Evolutionary conservation across 768 basidiomycete genomes (phyloP), one percentile per base, ranked within the genome.

Genomic region (Pleurotus tuoliensis): DNA sequence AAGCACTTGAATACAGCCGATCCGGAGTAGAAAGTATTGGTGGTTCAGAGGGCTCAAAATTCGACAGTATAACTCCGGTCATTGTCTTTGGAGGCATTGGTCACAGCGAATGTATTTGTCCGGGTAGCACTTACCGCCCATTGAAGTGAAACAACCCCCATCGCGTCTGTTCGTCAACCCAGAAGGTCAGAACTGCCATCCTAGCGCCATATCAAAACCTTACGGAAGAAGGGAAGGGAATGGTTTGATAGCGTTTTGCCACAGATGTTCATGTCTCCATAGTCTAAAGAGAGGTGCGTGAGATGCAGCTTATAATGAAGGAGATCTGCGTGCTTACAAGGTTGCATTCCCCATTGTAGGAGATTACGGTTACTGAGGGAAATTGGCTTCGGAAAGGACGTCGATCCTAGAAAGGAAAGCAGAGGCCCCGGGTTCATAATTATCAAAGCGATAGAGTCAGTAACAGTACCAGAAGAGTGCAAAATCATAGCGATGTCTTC

Each of bases 401-500:
- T 63, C 15, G 62, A 61, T 15, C 62, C 62, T 63, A 34, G 4
- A 24, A 5, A 20, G 30, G 40, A 24, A 38, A 53, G 34, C 39
- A 12, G 24, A 25, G 24, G 24, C 24, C 24, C 5, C 24, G 4
- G 24, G 2, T 20, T 11, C 20, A 38, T 13, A 22, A 41, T 20
- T 13, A 43, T 39, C 27, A 39, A 24, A 3, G 20, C n/a, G 12
- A 18, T 34, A 9, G 30, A 44, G 12, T 7, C 37, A 37, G 22
- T 18, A 8, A 18, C 13, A 51, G 41, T 45, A 63, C 65, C 65
- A 34, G 65, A 66, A 30, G 65, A 64, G 40, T 66, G 65, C 41
- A 64, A 39, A 40, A 64, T 60, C 13, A 64, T 44, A 6, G 58
- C 62, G 5, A 55, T 37, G 37, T 49, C 59, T 13, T 62, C 51